Evolutionary conservation across 2,329 filamentous ascomycete genomes (phyloP).

Genomic region (Neoascochyta sp.): DNA sequence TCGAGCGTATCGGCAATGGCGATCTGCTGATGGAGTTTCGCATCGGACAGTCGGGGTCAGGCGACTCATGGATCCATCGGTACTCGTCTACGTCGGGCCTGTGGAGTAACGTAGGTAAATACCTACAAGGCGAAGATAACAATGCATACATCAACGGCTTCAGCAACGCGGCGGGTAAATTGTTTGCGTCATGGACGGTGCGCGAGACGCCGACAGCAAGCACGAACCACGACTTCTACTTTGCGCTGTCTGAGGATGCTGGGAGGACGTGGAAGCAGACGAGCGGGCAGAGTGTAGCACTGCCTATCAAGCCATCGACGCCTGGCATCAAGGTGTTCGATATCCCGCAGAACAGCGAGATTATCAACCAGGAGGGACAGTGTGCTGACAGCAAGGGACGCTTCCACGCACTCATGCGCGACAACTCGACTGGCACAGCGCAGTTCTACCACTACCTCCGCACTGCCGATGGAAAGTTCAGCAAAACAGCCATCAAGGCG

Average conservation of each 20-base stretch:
- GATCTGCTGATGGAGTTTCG: conserved; percentile 50
- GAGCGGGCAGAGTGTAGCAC: conserved; percentile 36
- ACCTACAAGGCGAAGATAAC: conserved; percentile 45
- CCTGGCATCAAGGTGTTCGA: conserved; percentile 45
- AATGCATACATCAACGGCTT: conserved; percentile 54
- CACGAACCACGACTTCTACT: conserved; percentile 52
- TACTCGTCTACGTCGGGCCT: conserved; percentile 39
- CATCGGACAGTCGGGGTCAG: conserved; percentile 50
- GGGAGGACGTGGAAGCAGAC: conserved; percentile 46
- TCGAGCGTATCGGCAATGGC: conserved; percentile 39
- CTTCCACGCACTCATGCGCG: conserved; percentile 50
- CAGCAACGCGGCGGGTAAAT: conserved; percentile 31
- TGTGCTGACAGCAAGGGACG: conserved; percentile 45
- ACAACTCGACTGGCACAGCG: conserved; percentile 31
- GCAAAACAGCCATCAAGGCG: conserved; percentile 29
- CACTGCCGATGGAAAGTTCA: conserved; percentile 24
- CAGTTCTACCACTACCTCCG: conserved; percentile 35
- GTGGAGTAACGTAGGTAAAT: conserved; percentile 44
- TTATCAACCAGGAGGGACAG: conserved; percentile 53
- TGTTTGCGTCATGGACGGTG: conserved; percentile 51
- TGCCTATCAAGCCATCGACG: conserved; percentile 42
- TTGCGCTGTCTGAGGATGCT: conserved; percentile 47
- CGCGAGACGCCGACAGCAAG: conserved; percentile 47
- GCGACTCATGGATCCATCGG: conserved; percentile 49
- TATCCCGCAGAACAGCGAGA: conserved; percentile 46